Evolutionary conservation across 495 filamentous ascomycete species (phyloP), one percentile per base, ranked within the genome.

Genomic region (Evansstolkia leycettana): DNA sequence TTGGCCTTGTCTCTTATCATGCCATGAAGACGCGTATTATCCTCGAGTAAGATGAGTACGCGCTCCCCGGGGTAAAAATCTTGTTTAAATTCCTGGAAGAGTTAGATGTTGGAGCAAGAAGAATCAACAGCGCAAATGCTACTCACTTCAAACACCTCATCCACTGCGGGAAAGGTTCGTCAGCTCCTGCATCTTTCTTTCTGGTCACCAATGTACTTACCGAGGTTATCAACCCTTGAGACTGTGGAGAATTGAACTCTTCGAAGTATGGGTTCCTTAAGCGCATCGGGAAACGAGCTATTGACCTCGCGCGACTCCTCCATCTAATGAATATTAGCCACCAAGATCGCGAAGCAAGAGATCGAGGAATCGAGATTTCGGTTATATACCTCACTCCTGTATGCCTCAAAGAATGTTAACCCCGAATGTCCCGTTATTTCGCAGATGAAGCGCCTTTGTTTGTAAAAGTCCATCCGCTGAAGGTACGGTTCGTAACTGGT

Each of bases 31-130:
- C 84, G 73, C 36, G 80, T 82, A 29, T 75, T 81, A 32, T 78
- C 75, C 17, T 73, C 57, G 4, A 85, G 61, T 29, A 82, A 60
- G 4, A 87, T 81, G 4, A 79, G 74, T 7, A 96, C 86, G 7
- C 72, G 67, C 46, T 98, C 90, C 26, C 89, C 88, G 2, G 89
- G 90, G 49, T 90, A 94, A 48, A 90, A 96, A 48, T 95, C 86
- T 31, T 76, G 69, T 47, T 88, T 90, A 51, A 94, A 98, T 48
- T 93, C 85, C 63, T 94, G 64, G 24, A 54, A 62, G 29, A 65
- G 49, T 68, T 67, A 59, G 51, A 39, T 18, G 13, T 20, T 12
- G 17, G 7, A 12, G 26, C 36, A 0, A 8, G 8, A 13, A 26
- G 19, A 4, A n/a, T 15, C 9, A 23, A 23, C 4, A 9, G 20